These are phyloP conservation scores for Aspergillus caelatus DNA, from an alignment of 2,329 filamentous ascomycete species.

Conservation along the genomic window DNA sequence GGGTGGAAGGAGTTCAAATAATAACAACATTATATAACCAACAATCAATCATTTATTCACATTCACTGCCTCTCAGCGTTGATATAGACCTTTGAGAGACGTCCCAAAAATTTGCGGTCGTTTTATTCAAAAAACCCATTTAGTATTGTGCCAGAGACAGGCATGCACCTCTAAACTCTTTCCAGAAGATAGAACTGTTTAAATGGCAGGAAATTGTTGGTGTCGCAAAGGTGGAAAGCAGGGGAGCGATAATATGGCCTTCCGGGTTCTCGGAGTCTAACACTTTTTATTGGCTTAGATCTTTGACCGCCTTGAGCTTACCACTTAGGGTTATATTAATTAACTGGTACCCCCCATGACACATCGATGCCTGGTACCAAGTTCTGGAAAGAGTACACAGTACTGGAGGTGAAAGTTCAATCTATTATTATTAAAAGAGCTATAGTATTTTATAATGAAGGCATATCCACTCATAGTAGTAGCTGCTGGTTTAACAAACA, in stretches of 20 bases:
- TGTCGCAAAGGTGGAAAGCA: background rate
- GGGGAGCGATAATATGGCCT: background rate
- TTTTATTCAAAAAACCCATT: background rate
- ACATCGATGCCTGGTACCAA: background rate
- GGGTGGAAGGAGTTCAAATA: no score
- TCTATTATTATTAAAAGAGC: background rate
- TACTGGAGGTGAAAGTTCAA: background rate
- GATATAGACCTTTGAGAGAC: background rate
- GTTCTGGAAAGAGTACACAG: background rate
- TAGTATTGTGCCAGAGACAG: background rate
- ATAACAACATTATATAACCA: background rate
- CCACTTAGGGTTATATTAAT: background rate
- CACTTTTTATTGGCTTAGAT: background rate
- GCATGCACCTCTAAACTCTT: background rate
- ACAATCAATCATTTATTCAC: background rate
- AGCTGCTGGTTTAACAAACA: background rate
- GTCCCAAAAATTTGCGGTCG: background rate
- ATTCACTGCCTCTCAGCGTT: background rate
- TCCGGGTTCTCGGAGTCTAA: background rate
- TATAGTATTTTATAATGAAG: background rate
- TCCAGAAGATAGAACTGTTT: background rate
- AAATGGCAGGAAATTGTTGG: background rate
- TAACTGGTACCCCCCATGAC: no score
- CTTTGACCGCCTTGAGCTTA: background rate
- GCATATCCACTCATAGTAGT: background rate